Conservation (phyloP, 1,284 basidiomycete genomes). For the Sporisorium iseilematis-ciliati region DNA sequence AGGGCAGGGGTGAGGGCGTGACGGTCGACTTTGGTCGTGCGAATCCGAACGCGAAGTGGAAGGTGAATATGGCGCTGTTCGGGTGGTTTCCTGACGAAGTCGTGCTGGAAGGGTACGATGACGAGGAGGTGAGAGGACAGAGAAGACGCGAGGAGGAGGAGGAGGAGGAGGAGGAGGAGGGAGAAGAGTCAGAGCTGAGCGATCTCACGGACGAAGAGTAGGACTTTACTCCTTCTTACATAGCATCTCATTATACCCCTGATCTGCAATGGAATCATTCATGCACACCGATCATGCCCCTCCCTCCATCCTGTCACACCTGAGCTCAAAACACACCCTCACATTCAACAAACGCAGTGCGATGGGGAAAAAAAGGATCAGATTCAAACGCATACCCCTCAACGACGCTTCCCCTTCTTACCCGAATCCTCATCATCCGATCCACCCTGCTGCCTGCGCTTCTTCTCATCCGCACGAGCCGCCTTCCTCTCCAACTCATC, state of each 20-base stretch:
- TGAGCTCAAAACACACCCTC: neutral
- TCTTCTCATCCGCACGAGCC: constrained; percentile 62
- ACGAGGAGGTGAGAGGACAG: constrained; percentile 12
- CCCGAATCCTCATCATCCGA: constrained; percentile 52
- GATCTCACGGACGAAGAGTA: constrained; percentile 21
- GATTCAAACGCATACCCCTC: neutral
- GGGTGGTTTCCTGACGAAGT: constrained; percentile 56
- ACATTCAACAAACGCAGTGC: neutral
- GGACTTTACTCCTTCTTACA: neutral
- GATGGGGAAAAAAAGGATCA: neutral
- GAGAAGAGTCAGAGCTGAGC: constrained; percentile 29
- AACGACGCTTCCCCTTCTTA: constrained; percentile 50
- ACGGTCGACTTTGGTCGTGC: constrained; percentile 44
- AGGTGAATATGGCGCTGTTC: constrained; percentile 35
- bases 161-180: neutral
- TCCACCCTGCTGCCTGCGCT: constrained; percentile 55
- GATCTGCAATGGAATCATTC: neutral
- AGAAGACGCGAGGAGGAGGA: neutral
- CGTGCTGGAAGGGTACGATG: constrained; percentile 39
- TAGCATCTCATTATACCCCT: constrained; percentile 1
- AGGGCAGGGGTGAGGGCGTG: constrained; percentile 42
- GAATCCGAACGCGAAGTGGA: constrained; percentile 44
- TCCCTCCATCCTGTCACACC: neutral
- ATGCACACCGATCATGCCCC: neutral
- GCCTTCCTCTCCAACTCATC: constrained; percentile 88